Base-by-base conservation (phyloP, 192 early-diverging fungal species). In the Fimicolochytrium jonesii region DNA sequence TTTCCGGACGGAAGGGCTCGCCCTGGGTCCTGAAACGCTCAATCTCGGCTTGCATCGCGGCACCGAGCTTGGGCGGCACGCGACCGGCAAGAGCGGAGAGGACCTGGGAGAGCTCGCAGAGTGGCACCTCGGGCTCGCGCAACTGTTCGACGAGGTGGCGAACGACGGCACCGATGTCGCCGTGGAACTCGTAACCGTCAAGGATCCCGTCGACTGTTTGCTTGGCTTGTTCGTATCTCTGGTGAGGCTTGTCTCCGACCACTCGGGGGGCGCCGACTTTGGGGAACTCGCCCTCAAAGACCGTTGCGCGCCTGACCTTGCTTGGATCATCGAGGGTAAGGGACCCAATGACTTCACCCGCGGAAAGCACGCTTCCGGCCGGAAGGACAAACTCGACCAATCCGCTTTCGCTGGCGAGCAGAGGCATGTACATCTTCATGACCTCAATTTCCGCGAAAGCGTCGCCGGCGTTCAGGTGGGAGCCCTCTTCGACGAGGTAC, bases 401-500 rank as follows among this genome's bases (percentile, higher is more conserved):
- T 49, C 96, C 96, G 74, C 88, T 88, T 67, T 97, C 93, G 26
- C 83, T 72, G 31, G 94, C 91, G 22, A 94, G 78, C 66, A 99
- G 77, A 51, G 95, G 93, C 96, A 99, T 99, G 77, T 96, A 95
- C 96, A 99, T 99, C 81, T 99, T 99, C 96, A 99, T 99, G 44
- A 95, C 93, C 82, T 99, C 96, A 70, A 99, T 97, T 69, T 99
- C 96, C 37, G 96, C 96, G 76, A 90, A 97, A 2, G 92, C 90
- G 61, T 97, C 88, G 42, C 92, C 92, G 30, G 84, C 68, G 25
- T 86, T 85, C 56, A 99, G 82, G 61, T 97, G 96, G 58, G 84
- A 86, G 42, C 94, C 94, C 36, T 92, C 92, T 30, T 96, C 91
- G n/a, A 94, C 83, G 41, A 99, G 73, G 68, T 88, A 90, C 18